These are phyloP conservation scores for Salmacisia buchloeana DNA, from an alignment of 1,284 basidiomycete species.

Conservation along the genomic window DNA sequence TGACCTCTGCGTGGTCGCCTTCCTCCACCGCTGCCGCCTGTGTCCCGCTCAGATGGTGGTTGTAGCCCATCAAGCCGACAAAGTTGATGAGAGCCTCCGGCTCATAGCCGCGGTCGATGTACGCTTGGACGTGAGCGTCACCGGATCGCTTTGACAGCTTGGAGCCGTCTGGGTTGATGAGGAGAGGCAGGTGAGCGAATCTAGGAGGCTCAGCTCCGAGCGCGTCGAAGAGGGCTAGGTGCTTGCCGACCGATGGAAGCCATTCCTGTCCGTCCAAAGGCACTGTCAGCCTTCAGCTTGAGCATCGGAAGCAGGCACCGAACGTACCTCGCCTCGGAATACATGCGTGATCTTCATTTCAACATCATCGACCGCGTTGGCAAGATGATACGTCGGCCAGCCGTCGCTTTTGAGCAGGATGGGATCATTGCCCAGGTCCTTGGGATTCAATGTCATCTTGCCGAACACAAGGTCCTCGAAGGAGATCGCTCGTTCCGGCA, in stretches of 20 bases:
- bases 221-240: conserved; percentile 79
- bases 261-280: conserved; percentile 62
- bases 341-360: conserved; percentile 95
- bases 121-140: conserved; percentile 78
- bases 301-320: not conserved
- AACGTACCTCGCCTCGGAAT: conserved; percentile 70
- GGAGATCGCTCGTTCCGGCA: not conserved
- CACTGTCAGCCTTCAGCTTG: too few relatives aligned
- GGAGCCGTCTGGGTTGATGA: conserved; percentile 81
- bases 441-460: conserved; percentile 22
- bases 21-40: conserved; percentile 11
- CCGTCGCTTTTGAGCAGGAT: conserved; percentile 85
- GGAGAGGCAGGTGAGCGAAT: conserved; percentile 85
- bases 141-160: conserved; percentile 93
- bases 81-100: conserved; percentile 85
- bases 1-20: conserved; percentile 26
- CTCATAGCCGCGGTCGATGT: conserved; percentile 81
- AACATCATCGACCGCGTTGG: conserved; percentile 90
- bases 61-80: conserved; percentile 89
- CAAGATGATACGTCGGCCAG: conserved; percentile 94
- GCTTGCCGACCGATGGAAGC: conserved; percentile 88
- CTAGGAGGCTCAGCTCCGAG: conserved; percentile 68
- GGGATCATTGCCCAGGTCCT: conserved; percentile 77
- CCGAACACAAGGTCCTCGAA: conserved; percentile 10
- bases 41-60: conserved; percentile 32